Percentiles rank a stretch among this genome's conserved stretches.
phyloP scores from a whole-genome alignment of 208 protist species.

The Wallacemonas sp. region DNA sequence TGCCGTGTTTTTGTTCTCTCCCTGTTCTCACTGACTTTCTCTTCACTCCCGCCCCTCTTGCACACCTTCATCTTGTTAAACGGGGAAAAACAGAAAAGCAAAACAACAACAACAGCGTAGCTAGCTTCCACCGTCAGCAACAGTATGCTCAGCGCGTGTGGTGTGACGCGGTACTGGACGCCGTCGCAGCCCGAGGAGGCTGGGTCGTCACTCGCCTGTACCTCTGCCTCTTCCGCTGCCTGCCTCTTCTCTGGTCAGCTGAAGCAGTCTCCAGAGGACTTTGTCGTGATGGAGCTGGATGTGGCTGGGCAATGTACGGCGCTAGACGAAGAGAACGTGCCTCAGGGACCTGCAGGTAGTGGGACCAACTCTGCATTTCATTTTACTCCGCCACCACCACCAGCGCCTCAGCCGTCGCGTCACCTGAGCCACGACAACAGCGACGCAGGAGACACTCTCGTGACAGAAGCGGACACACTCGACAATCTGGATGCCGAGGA shows the following conservation, averaged over 20 bases:
- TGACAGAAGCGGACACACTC: too few relatives aligned
- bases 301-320: conserved; percentile 53
- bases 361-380: not conserved
- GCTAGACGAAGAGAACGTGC: conserved; percentile 12
- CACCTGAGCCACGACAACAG: not conserved
- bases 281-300: conserved; percentile 81
- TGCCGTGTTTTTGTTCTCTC: too few relatives aligned
- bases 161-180: conserved; percentile 41
- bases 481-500: too few relatives aligned
- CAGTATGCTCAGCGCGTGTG: conserved; percentile 70
- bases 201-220: not conserved
- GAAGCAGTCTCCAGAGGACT: conserved; percentile 65
- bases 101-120: not conserved
- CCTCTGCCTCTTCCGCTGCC: not conserved
- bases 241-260: conserved; percentile 31
- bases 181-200: not conserved
- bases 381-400: not conserved
- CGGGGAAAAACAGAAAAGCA: not conserved
- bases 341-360: too few relatives aligned
- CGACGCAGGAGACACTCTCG: too few relatives aligned
- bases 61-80: not conserved
- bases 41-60: too few relatives aligned
- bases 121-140: too few relatives aligned
- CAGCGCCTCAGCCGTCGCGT: not conserved
- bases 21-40: too few relatives aligned